Conservation (phyloP, 106 monocot genomes). For the Triglochin maritima region DNA sequence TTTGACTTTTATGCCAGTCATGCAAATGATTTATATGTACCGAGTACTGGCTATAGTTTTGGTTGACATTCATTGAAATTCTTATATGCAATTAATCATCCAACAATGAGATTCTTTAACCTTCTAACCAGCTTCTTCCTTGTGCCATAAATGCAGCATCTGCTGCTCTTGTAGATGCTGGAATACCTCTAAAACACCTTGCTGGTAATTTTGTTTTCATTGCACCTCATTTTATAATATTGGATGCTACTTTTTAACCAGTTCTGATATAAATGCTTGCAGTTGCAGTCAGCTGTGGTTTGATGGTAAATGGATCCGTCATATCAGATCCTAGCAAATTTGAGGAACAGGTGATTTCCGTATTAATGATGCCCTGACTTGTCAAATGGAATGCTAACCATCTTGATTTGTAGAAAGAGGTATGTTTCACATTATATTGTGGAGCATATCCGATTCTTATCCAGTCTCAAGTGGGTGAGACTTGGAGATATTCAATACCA, state of each 20-base stretch:
- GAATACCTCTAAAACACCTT: conserved; percentile 85
- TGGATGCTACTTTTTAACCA: background rate
- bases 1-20: too few species aligned
- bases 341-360: conserved; percentile 64
- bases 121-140: conserved; percentile 59
- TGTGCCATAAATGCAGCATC: conserved; percentile 99
- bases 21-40: too few species aligned
- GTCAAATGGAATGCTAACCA: too few species aligned
- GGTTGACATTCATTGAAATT: too few species aligned
- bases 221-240: background rate
- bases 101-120: conserved; percentile 33
- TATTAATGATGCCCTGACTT: background rate
- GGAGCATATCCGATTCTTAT: too few species aligned
- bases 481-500: too few species aligned
- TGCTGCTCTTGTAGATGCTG: conserved; percentile 92
- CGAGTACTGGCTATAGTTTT: too few species aligned
- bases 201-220: conserved; percentile 38
- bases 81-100: too few species aligned
- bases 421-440: too few species aligned
- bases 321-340: conserved; percentile 60
- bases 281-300: conserved; percentile 85
- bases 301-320: conserved; percentile 39
- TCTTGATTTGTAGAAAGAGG: too few species aligned
- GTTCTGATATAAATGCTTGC: conserved; percentile 16
- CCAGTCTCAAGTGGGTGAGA: too few species aligned